A percentile compares a stretch with the other conserved stretches of the same genome.
phyloP scores from a whole-genome alignment of 1,284 basidiomycete species.

The Boletus austroedulis region DNA sequence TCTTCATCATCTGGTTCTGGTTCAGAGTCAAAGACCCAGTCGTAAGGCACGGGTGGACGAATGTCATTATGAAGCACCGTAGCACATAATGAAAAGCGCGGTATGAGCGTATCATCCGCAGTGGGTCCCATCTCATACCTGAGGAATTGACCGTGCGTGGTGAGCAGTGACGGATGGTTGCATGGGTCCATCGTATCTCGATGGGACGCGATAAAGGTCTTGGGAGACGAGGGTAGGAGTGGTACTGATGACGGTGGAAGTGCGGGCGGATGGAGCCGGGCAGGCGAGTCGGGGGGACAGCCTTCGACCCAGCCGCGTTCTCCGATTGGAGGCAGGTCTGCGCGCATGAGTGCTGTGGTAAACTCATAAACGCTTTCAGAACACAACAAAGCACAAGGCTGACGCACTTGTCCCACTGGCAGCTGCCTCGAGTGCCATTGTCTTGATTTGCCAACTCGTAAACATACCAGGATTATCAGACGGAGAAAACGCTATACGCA shows the following conservation, averaged over 20 bases:
- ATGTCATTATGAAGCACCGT: slow-evolving; percentile 62
- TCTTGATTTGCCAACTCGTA: slow-evolving; percentile 26
- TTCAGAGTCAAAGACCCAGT: slow-evolving; percentile 39
- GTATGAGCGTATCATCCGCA: slow-evolving; percentile 47
- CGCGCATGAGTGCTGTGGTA: slow-evolving; percentile 24
- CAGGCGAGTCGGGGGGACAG: slow-evolving; percentile 26
- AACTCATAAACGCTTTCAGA: neutral
- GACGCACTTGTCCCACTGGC: slow-evolving; percentile 31
- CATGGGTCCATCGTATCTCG: slow-evolving; percentile 60
- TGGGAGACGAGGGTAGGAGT: slow-evolving; percentile 20
- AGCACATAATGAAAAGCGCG: slow-evolving; percentile 57
- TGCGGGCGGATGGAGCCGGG: slow-evolving; percentile 10
- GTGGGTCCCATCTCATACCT: slow-evolving; percentile 49
- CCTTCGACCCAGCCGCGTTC: slow-evolving; percentile 25
- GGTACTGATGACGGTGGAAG: neutral
- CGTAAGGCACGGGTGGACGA: slow-evolving; percentile 49
- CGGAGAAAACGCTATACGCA: slow-evolving; percentile 34
- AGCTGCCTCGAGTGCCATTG: slow-evolving; percentile 28
- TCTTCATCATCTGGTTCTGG: neutral
- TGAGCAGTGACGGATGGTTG: slow-evolving; percentile 47
- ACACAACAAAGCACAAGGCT: neutral
- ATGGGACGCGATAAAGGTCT: slow-evolving; percentile 57
- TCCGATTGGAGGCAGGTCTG: slow-evolving; percentile 24
- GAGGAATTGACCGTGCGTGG: slow-evolving; percentile 57
- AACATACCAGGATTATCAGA: slow-evolving; percentile 33